A percentile compares a stretch with the other conserved stretches of the same genome.
phyloP scores from a whole-genome alignment of 257 asterid genomes.

The Knoxia roxburghii region DNA sequence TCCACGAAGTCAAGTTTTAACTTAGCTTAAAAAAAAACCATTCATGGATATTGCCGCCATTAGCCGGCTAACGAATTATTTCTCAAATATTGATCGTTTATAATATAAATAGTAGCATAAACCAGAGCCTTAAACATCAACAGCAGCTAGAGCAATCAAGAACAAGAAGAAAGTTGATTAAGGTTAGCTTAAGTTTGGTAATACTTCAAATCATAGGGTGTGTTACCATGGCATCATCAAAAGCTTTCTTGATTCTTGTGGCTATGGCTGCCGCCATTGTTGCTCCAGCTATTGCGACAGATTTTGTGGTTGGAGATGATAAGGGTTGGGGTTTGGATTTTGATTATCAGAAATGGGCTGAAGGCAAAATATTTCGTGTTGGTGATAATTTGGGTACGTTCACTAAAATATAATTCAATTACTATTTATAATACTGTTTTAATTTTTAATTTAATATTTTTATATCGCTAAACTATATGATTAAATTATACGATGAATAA shows the following conservation, averaged over 20 bases:
- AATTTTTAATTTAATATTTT: not conserved
- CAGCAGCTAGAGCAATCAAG: not conserved
- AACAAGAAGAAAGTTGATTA: not conserved
- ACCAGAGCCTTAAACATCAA: not conserved
- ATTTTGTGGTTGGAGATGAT: slow-evolving; percentile 37
- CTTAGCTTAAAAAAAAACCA: not conserved
- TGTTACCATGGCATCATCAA: slow-evolving; percentile 24
- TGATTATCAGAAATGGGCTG: slow-evolving; percentile 36
- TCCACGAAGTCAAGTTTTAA: slow-evolving; percentile 7
- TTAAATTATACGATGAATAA: too few relatives aligned
- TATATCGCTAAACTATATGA: too few relatives aligned
- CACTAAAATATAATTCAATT: too few relatives aligned
- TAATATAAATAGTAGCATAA: not conserved
- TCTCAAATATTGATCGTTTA: too few relatives aligned
- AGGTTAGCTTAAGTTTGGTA: too few relatives aligned
- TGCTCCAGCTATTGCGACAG: slow-evolving; percentile 27
- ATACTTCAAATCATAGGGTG: too few relatives aligned
- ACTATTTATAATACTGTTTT: not conserved
- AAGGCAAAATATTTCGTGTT: slow-evolving; percentile 29
- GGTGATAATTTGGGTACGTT: slow-evolving; percentile 39
- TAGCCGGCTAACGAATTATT: slow-evolving; percentile 5
- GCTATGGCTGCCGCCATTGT: slow-evolving; percentile 16
- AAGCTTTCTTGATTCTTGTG: slow-evolving; percentile 22
- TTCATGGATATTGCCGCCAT: not conserved
- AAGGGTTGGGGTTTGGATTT: slow-evolving; percentile 31